Percentiles rank a stretch among this genome's conserved stretches.
These are phyloP conservation scores for Stephanodiscus triporus DNA, from an alignment of 108 stramenopile species.

Conservation along the genomic window DNA sequence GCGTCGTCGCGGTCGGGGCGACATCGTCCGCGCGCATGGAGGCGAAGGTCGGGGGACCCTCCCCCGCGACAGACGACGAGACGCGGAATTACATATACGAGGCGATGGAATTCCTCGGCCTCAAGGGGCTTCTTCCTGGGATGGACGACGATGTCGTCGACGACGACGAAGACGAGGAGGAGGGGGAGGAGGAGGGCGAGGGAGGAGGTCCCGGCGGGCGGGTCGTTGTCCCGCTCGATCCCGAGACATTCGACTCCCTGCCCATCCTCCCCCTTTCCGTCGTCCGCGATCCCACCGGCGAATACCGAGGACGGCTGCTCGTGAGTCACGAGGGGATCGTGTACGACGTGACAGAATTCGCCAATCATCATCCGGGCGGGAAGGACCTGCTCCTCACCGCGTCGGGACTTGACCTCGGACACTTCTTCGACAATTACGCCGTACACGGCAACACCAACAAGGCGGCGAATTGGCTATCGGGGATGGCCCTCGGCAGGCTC, in stretches of 20 bases:
- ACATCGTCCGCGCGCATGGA: background rate
- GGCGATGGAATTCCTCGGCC: constrained; percentile 37
- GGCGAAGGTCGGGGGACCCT: background rate
- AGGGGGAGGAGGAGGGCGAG: constrained; percentile 6
- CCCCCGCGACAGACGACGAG: constrained; percentile 24
- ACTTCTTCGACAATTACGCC: constrained; percentile 59
- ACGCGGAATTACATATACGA: constrained; percentile 28
- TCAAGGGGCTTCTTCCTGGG: background rate
- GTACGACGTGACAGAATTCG: constrained; percentile 65
- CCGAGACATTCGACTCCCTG: constrained; percentile 39
- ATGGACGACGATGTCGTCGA: background rate
- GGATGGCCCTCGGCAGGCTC: constrained; percentile 52
- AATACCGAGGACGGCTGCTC: constrained; percentile 22
- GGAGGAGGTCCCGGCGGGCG: constrained; percentile 18
- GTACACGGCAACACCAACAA: constrained; percentile 51
- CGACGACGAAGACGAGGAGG: background rate
- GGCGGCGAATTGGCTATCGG: constrained; percentile 50
- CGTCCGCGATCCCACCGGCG: constrained; percentile 31
- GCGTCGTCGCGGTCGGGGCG: background rate
- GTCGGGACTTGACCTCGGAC: constrained; percentile 49
- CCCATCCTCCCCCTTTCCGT: constrained; percentile 38
- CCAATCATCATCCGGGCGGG: constrained; percentile 58
- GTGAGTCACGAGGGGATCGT: constrained; percentile 56
- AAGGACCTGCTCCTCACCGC: constrained; percentile 41
- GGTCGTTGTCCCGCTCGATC: constrained; percentile 40